Evolutionary conservation across 78 protist genomes (phyloP).

Genomic region (Speleostelium caveatum): DNA sequence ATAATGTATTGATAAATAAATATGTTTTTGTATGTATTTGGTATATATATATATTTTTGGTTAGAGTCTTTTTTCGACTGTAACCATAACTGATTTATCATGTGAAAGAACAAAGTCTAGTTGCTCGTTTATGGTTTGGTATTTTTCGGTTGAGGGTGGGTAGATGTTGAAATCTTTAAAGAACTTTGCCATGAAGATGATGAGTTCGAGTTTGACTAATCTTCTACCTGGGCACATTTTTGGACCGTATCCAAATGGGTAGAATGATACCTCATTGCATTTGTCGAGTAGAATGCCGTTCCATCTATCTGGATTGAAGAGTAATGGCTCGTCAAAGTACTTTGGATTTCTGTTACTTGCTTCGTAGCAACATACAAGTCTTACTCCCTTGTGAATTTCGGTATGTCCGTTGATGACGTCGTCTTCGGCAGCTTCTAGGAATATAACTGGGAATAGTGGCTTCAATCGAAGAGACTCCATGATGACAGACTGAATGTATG

Average conservation of each 20-base stretch:
- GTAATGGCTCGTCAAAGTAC: background rate
- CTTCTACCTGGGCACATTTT: slow-evolving; percentile 27
- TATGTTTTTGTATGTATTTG: too few relatives aligned
- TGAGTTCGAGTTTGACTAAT: background rate
- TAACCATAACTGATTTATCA: background rate
- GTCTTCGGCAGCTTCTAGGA: background rate
- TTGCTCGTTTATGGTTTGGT: background rate
- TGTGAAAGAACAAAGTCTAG: background rate
- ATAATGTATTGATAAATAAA: too few relatives aligned
- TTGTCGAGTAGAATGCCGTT: background rate
- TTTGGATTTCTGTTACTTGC: background rate
- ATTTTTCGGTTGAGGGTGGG: background rate
- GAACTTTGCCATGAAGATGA: background rate
- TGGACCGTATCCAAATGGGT: slow-evolving; percentile 14
- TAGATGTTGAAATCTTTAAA: background rate
- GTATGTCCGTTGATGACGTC: background rate
- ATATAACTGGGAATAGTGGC: background rate
- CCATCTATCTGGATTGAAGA: slow-evolving; percentile 11
- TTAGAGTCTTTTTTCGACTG: background rate
- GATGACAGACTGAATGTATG: background rate
- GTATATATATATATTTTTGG: too few relatives aligned
- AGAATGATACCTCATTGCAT: background rate
- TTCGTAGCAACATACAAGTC: background rate
- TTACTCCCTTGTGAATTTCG: slow-evolving; percentile 4
- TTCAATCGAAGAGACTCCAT: slow-evolving; percentile 2